Base-by-base conservation (phyloP, 2,329 filamentous ascomycete species). In the Ascochyta rabiei region DNA sequence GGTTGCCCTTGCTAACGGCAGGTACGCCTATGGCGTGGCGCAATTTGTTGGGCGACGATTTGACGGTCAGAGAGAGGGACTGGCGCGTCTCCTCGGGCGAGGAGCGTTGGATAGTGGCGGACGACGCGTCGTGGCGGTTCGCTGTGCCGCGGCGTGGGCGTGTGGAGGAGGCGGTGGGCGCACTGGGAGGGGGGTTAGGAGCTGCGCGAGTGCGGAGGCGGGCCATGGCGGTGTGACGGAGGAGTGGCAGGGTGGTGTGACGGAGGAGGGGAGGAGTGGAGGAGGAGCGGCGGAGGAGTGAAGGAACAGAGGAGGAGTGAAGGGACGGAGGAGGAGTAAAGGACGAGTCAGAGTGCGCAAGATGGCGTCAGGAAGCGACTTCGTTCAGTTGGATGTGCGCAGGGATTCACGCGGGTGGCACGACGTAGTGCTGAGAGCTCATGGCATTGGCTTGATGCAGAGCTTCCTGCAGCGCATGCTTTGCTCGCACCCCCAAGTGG, bases 11-110 rank as follows among this genome's bases (percentile, higher is more conserved):
- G 31, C 66, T 56, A 12, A 60, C 48, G 10, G 51, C 56, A 8
- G 62, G 64, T 24, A 72, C 75, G 34, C 75, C 75, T 0, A 77
- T 81, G 33, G 78, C 80, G 53, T 81, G 76, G 48, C 79, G 73
- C 21, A 82, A 73, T 68, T 79, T 81, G 69, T 73, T 78, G 16
- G 80, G 79, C 2, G 78, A 77, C 13, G 79, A 78, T 57, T 81
- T 81, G 60, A 82, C 79, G 34, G 79, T 82, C 54, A 82, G 74
- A 51, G 77, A 74, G 51, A 81, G 76, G 45, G 77, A 79, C 55
- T 76, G 76, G 56, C 75, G 76, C 37, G 74, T 73, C 55, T 76
- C 74, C 46, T 77, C 73, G 54, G 77, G 76, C 39, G 76, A 73
- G 42, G 70, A 71, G 53, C 71, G 70, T 62, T 77, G 70, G 49